Evolutionary conservation across 176 grass and related monocot genomes (phyloP).

Genomic region (Raddia distichophylla): DNA sequence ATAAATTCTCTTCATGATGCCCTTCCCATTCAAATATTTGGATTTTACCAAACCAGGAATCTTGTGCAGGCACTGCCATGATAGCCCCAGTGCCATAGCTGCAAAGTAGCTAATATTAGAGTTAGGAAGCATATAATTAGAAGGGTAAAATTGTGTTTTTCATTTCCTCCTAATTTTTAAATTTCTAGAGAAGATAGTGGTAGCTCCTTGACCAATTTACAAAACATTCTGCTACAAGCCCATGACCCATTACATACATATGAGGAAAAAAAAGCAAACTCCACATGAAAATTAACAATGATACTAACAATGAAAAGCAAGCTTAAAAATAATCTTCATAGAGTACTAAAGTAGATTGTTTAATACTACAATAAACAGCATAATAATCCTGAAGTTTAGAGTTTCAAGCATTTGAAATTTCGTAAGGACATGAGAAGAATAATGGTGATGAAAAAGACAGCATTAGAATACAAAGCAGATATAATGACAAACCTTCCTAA

Average conservation of each 20-base stretch:
- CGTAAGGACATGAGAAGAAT: conserved; percentile 7
- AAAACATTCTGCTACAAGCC: not conserved
- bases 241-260: not conserved
- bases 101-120: conserved; percentile 32
- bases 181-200: not conserved
- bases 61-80: conserved; percentile 96
- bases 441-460: conserved; percentile 17
- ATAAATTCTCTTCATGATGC: conserved; percentile 84
- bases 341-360: not conserved
- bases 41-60: conserved; percentile 78
- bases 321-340: not conserved
- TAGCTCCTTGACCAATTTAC: not conserved
- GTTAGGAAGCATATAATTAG: conserved; percentile 24
- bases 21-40: conserved; percentile 74
- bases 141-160: not conserved
- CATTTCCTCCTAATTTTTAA: not conserved
- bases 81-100: conserved; percentile 97
- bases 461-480: not conserved
- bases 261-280: not conserved
- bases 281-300: not conserved
- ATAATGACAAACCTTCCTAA: conserved; percentile 78
- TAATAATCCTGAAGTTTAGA: not conserved
- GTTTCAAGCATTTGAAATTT: conserved; percentile 15
- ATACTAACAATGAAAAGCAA: not conserved
- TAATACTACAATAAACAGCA: not conserved